Evolutionary conservation across 2,329 filamentous ascomycete species (phyloP), one percentile per base, ranked within the genome.

Genomic region (Myriosclerotinia duriaeana): DNA sequence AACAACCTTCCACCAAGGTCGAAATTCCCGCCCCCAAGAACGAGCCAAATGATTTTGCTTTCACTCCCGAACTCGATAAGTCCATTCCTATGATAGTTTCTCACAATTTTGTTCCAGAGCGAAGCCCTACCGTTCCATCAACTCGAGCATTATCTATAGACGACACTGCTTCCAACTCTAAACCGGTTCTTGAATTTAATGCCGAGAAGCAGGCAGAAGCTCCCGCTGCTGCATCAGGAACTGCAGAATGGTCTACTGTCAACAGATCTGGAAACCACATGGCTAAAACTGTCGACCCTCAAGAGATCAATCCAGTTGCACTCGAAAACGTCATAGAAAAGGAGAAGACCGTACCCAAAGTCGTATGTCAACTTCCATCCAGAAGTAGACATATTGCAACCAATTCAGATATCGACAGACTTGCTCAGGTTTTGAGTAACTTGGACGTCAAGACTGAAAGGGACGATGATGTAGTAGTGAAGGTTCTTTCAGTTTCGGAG

Each of bases 371-470:
- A 20, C 26, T 15, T 55, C 8, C 12, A 22, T 8, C 11, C 14
- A 36, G 55, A 53, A 30, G 42, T 38, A 42, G 34, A 22, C 40
- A 66, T 30, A 11, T 15, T 17, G 52, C 40, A 14, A 66, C 58
- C 5, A 22, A 63, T 40, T 64, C 40, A 4, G 65, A 63, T 7
- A 15, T 38, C 17, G 38, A 63, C 5, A 55, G 30, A 34, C 50
- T 62, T 26, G 58, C 34, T 6, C 22, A 63, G 34, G 36, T 40
- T 26, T 7, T 64, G 11, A 34, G 61, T 20, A 34, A 30, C 46
- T 20, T 58, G 7, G 59, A 30, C 34, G 17, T 58, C 9, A 64
- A 65, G 26, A 15, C 65, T 5, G 60, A 58, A 8, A n/a, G 38
- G 34, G 20, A 50, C 17, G 46, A 22, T 38, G 30, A 44, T 42